A percentile compares a stretch with the other conserved stretches of the same genome.
These are phyloP conservation scores for Colletotrichum limetticola DNA, from an alignment of 2,329 filamentous ascomycete genomes.

Conservation along the genomic window DNA sequence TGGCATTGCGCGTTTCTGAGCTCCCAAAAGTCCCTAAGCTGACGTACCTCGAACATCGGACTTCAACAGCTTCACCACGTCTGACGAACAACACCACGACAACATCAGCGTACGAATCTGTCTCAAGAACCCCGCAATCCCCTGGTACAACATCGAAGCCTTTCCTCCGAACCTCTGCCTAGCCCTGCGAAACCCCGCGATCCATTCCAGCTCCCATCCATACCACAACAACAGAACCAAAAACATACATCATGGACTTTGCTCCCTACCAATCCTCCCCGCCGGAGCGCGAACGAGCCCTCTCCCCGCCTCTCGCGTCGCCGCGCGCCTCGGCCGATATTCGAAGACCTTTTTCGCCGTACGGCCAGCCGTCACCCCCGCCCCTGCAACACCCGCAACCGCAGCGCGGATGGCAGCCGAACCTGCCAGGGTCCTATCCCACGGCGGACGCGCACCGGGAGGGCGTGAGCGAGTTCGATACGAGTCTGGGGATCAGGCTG, in stretches of 20 bases:
- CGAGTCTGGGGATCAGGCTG: slow-evolving; percentile 84
- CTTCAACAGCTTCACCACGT: background rate
- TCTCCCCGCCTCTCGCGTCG: slow-evolving; percentile 74
- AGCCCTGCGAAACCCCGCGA: background rate
- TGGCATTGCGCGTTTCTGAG: slow-evolving; percentile 29
- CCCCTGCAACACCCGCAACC: slow-evolving; percentile 66
- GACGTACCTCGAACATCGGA: slow-evolving; percentile 19
- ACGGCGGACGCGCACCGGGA: slow-evolving; percentile 54
- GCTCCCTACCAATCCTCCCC: slow-evolving; percentile 95
- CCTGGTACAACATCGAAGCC: background rate
- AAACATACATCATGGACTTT: slow-evolving; percentile 77
- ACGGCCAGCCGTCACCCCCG: slow-evolving; percentile 52
- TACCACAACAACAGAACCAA: background rate
- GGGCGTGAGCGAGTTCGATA: slow-evolving; percentile 87
- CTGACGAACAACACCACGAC: background rate
- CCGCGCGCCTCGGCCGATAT: slow-evolving; percentile 67
- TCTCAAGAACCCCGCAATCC: background rate
- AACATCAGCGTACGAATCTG: background rate
- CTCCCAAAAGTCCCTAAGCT: slow-evolving; percentile 20
- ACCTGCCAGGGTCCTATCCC: slow-evolving; percentile 51
- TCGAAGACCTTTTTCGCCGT: slow-evolving; percentile 64
- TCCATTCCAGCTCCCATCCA: background rate
- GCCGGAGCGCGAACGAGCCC: slow-evolving; percentile 83
- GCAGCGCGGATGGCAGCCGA: slow-evolving; percentile 61
- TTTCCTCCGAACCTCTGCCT: background rate